Conservation (phyloP, 768 basidiomycete species). For the Naganishia vishniacii region DNA sequence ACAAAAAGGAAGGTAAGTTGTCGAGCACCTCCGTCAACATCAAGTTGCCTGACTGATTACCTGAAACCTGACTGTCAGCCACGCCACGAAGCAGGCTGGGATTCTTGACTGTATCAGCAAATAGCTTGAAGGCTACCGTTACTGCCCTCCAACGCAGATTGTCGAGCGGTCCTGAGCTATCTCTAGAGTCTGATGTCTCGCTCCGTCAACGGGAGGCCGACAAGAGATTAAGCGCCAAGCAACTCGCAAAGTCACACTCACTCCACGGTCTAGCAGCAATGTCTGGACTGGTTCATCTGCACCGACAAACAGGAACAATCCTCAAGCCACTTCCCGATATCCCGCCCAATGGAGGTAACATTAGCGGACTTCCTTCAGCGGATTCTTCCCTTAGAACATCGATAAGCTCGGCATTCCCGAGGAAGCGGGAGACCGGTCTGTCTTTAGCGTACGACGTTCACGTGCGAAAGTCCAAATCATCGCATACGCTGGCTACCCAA, state of each 20-base stretch:
- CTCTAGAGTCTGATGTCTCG: background rate
- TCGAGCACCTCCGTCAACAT: background rate
- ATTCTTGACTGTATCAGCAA: slow-evolving; percentile 7
- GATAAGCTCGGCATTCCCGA: background rate
- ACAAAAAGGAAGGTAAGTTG: slow-evolving; percentile 1
- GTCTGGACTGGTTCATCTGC: background rate
- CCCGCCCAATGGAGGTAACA: too few species aligned
- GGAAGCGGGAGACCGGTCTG: background rate
- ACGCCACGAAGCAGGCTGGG: background rate
- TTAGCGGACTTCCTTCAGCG: background rate
- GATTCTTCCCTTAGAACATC: background rate
- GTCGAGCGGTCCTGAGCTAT: background rate
- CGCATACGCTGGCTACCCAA: background rate
- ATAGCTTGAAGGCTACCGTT: slow-evolving; percentile 11
- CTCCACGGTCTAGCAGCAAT: background rate
- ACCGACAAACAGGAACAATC: background rate
- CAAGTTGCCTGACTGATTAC: background rate
- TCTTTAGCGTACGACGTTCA: slow-evolving; percentile 8
- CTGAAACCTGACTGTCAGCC: background rate
- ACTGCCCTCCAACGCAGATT: background rate
- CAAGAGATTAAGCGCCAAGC: background rate
- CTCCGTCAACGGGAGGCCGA: too few species aligned
- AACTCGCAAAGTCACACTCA: slow-evolving; percentile 4
- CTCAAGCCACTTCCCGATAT: too few species aligned
- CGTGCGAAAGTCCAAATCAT: slow-evolving; percentile 4